Conservation (phyloP, 768 basidiomycete species). For the Dendrothele bispora region DNA sequence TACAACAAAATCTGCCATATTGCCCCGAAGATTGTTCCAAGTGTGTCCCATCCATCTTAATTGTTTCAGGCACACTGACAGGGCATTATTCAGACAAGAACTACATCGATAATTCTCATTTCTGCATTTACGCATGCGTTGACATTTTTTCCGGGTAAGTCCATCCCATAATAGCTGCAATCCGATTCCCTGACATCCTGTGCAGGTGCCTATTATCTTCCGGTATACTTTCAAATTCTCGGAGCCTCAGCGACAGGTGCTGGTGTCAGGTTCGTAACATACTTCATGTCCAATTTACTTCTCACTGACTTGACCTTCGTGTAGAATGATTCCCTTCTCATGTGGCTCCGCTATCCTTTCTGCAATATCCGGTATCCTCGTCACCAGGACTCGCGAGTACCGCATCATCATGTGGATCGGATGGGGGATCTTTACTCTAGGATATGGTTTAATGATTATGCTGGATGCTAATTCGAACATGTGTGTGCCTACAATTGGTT, state of each 20-base stretch:
- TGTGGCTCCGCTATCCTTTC: constrained; percentile 57
- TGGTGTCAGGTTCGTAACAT: not conserved
- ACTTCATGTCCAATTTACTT: not conserved
- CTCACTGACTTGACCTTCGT: not conserved
- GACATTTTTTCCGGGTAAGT: constrained; percentile 55
- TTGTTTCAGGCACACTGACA: not conserved
- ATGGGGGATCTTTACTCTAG: constrained; percentile 57
- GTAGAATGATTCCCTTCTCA: constrained; percentile 75
- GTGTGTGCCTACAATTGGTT: constrained; percentile 41
- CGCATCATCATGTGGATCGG: constrained; percentile 62
- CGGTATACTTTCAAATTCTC: constrained; percentile 76
- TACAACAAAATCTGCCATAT: constrained; percentile 66
- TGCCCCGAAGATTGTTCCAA: constrained; percentile 76
- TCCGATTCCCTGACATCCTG: not conserved
- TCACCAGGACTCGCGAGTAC: constrained; percentile 60
- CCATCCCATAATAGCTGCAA: not conserved
- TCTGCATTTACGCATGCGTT: constrained; percentile 62
- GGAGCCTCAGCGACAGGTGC: constrained; percentile 73
- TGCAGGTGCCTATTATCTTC: constrained; percentile 35
- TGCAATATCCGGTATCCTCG: constrained; percentile 53
- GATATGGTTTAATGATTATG: constrained; percentile 73
- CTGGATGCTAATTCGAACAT: constrained; percentile 56
- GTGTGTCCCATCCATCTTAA: not conserved
- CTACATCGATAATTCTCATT: constrained; percentile 61
- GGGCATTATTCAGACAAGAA: constrained; percentile 47